Percentiles rank a stretch among this genome's conserved stretches.
Evolutionary conservation across 169 alveolate species (phyloP).

Genomic region (Eimeria brunetti): DNA sequence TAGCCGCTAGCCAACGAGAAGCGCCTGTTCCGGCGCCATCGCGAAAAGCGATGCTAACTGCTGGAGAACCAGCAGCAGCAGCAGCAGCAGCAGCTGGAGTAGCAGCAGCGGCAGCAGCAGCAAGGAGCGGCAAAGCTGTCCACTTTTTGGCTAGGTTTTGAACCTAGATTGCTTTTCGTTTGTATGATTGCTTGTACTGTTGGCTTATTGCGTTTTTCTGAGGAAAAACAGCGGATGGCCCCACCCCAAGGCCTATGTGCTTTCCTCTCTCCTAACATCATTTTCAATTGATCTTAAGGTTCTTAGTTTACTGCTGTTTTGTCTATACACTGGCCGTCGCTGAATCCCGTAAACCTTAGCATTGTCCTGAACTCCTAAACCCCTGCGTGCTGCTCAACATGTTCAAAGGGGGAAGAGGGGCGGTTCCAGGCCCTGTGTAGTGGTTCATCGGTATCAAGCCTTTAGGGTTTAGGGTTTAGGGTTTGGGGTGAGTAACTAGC

Average conservation of each 20-base stretch:
- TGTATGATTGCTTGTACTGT: not conserved
- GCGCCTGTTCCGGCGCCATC: not conserved
- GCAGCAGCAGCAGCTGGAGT: not conserved
- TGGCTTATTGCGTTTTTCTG: not conserved
- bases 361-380: not conserved
- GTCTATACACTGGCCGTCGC: not conserved
- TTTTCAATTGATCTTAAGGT: not conserved
- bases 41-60: not conserved
- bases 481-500: not conserved
- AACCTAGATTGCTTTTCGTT: not conserved
- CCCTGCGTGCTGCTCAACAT: not conserved
- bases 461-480: not conserved
- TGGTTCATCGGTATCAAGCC: not conserved
- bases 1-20: not conserved
- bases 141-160: not conserved
- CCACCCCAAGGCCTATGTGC: not conserved
- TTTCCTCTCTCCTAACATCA: not conserved
- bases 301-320: not conserved
- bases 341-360: not conserved
- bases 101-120: conserved; percentile 2
- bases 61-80: not conserved
- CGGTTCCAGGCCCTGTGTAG: not conserved
- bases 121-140: not conserved
- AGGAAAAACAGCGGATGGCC: not conserved
- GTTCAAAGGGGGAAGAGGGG: not conserved